phyloP scores from a whole-genome alignment of 768 basidiomycete genomes.

The Psilocybe cubensis region DNA sequence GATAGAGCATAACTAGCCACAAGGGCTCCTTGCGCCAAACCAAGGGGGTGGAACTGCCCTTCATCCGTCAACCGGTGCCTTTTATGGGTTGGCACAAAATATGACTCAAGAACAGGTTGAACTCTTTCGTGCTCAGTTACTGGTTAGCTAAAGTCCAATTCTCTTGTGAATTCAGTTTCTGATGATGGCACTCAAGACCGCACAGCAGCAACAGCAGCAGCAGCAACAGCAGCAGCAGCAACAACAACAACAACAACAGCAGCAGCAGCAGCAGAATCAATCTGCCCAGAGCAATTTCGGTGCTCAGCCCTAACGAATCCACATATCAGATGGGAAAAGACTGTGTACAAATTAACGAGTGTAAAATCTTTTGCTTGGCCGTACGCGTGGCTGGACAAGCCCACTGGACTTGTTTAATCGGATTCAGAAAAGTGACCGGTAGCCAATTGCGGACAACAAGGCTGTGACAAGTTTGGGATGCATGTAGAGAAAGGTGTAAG shows the following conservation, averaged over 20 bases:
- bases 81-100: slow-evolving; percentile 24
- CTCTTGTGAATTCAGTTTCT: slow-evolving; percentile 5
- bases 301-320: background rate
- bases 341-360: background rate
- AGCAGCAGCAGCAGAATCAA: slow-evolving; percentile 21
- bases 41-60: slow-evolving; percentile 11
- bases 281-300: slow-evolving; percentile 13
- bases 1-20: slow-evolving; percentile 10
- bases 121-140: slow-evolving; percentile 13
- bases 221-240: slow-evolving; percentile 15
- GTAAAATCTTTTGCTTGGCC: background rate
- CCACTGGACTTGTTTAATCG: slow-evolving; percentile 1
- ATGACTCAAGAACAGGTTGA: slow-evolving; percentile 29
- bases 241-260: slow-evolving; percentile 17
- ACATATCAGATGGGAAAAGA: background rate
- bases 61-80: slow-evolving; percentile 15
- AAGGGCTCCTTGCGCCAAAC: slow-evolving; percentile 19
- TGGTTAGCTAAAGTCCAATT: slow-evolving; percentile 10
- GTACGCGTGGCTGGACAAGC: background rate
- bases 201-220: slow-evolving; percentile 17
- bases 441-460: background rate
- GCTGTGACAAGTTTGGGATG: background rate
- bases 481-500: background rate
- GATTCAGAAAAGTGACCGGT: background rate
- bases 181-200: slow-evolving; percentile 9